Conservation (phyloP, 2,329 filamentous ascomycete species). For the Sporothrix luriei region DNA sequence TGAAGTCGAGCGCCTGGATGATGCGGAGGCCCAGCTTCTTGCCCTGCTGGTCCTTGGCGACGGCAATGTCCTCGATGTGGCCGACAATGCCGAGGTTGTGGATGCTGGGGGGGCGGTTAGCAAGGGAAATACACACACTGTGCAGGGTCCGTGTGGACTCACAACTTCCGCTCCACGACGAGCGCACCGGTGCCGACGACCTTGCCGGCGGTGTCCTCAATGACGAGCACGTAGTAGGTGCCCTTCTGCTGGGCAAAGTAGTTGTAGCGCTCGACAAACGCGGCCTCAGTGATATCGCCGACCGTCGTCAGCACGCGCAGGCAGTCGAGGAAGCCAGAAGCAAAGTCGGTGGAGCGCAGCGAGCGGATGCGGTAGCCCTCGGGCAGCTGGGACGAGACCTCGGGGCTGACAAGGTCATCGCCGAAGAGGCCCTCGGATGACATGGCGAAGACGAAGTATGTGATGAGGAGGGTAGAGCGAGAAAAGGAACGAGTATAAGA, state of each 20-base stretch:
- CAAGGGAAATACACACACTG: not conserved
- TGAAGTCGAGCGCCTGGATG: slow-evolving; percentile 88
- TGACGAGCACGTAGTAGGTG: slow-evolving; percentile 83
- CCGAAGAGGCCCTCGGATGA: slow-evolving; percentile 71
- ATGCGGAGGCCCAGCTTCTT: slow-evolving; percentile 93
- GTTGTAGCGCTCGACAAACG: slow-evolving; percentile 78
- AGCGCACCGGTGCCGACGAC: slow-evolving; percentile 91
- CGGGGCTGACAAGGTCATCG: slow-evolving; percentile 72
- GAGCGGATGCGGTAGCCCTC: slow-evolving; percentile 81
- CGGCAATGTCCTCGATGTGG: slow-evolving; percentile 97
- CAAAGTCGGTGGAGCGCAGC: slow-evolving; percentile 75
- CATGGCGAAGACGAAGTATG: slow-evolving; percentile 38
- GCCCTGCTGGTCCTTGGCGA: slow-evolving; percentile 91
- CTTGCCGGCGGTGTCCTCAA: slow-evolving; percentile 67
- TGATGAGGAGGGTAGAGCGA: not conserved
- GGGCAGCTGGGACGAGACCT: slow-evolving; percentile 72
- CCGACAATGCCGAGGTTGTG: slow-evolving; percentile 81
- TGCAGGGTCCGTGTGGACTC: slow-evolving; percentile 44
- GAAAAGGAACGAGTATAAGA: not conserved
- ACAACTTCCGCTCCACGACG: slow-evolving; percentile 94
- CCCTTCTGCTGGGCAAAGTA: slow-evolving; percentile 74
- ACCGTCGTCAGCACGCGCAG: slow-evolving; percentile 90
- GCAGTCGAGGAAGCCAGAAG: slow-evolving; percentile 83
- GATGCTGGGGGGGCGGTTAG: slow-evolving; percentile 55
- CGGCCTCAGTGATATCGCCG: slow-evolving; percentile 75